Conservation (phyloP, 1,139 yeast species). For the Pneumocystis murina region DNA sequence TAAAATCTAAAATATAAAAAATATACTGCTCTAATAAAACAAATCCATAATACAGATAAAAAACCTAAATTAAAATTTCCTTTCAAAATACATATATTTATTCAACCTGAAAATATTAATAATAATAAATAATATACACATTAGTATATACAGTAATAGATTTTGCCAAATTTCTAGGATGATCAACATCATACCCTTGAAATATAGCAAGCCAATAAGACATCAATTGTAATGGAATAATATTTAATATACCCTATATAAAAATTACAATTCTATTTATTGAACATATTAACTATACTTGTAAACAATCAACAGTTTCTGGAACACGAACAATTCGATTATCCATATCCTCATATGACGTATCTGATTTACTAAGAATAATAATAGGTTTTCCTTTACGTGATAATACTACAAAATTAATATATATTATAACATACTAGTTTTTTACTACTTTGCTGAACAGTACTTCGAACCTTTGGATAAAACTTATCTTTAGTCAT, state of each 20-base stretch:
- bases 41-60: background rate
- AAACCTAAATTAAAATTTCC: background rate
- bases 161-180: conserved; percentile 97
- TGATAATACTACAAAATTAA: background rate
- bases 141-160: conserved; percentile 60
- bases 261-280: conserved; percentile 49
- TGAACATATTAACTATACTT: background rate
- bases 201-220: conserved; percentile 94
- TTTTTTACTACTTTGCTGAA: conserved; percentile 81
- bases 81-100: background rate
- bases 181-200: conserved; percentile 93
- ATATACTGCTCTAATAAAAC: background rate
- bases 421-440: background rate
- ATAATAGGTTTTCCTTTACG: conserved; percentile 95
- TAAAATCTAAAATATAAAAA: background rate
- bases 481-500: conserved; percentile 96
- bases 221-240: conserved; percentile 88
- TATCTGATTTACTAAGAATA: conserved; percentile 81
- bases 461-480: conserved; percentile 91
- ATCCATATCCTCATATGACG: conserved; percentile 16
- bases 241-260: conserved; percentile 88
- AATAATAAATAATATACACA: background rate
- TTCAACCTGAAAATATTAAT: background rate
- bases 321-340: conserved; percentile 59
- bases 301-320: conserved; percentile 32